Percentiles rank a stretch among this genome's conserved stretches.
These are phyloP conservation scores for Gaertneriomyces sp. DNA, from an alignment of 192 early-diverging fungal genomes.

Conservation along the genomic window DNA sequence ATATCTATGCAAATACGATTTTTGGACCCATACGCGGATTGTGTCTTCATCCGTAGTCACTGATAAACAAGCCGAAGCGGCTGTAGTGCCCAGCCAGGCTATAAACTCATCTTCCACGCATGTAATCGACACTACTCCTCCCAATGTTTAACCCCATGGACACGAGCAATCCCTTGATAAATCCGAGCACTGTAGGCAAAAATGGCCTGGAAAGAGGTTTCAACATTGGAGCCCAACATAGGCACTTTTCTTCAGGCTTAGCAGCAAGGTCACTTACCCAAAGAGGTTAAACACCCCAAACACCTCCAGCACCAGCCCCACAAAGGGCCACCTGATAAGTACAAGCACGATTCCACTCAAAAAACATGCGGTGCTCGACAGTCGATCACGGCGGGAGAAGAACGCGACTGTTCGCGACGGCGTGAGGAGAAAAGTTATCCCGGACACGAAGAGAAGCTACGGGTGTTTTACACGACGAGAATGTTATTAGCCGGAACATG, in stretches of 20 bases:
- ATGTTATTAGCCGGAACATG: too few species aligned
- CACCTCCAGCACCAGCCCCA: constrained; percentile 82
- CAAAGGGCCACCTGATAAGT: constrained; percentile 82
- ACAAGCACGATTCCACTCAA: constrained; percentile 84
- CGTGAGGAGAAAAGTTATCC: constrained; percentile 84
- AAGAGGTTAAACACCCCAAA: constrained; percentile 97
- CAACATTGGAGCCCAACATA: neutral
- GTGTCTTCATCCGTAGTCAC: too few species aligned
- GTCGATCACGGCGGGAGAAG: constrained; percentile 81
- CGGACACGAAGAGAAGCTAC: constrained; percentile 84
- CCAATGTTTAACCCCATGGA: neutral
- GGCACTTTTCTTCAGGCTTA: neutral
- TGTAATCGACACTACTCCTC: neutral
- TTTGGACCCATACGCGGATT: too few species aligned
- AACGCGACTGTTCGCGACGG: constrained; percentile 75
- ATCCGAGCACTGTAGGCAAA: neutral
- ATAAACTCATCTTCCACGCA: too few species aligned
- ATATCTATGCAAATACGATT: too few species aligned
- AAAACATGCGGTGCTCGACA: constrained; percentile 81
- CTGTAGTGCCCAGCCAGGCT: too few species aligned
- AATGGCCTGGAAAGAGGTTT: neutral
- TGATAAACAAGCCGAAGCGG: too few species aligned
- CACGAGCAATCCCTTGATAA: neutral
- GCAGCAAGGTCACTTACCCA: constrained; percentile 57
- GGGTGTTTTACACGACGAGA: neutral